phyloP scores from a whole-genome alignment of 169 alveolate genomes.

The Cryptosporidium canis region DNA sequence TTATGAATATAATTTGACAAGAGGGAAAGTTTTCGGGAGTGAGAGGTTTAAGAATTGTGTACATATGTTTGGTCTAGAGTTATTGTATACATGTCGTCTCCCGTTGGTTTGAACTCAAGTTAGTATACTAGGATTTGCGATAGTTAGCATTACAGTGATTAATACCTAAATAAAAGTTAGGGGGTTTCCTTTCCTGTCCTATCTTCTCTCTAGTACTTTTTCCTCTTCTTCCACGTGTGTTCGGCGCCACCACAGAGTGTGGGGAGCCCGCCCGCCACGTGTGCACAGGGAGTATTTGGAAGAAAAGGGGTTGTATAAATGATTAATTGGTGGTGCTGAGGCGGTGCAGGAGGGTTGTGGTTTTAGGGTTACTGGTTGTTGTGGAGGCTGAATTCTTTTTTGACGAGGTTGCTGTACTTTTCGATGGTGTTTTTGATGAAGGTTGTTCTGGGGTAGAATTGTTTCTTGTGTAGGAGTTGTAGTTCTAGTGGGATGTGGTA shows the following conservation, averaged over 20 bases:
- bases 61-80: neutral
- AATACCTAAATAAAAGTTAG: neutral
- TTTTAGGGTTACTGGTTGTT: neutral
- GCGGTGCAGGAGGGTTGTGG: too few species aligned
- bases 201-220: neutral
- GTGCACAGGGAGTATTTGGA: neutral
- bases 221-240: neutral
- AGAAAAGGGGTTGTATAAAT: neutral
- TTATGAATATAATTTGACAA: too few species aligned
- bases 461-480: slow-evolving; percentile 27
- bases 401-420: slow-evolving; percentile 19
- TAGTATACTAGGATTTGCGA: neutral
- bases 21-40: too few species aligned
- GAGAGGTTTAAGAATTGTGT: neutral
- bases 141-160: neutral
- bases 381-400: slow-evolving; percentile 11
- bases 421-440: slow-evolving; percentile 13
- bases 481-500: slow-evolving; percentile 43
- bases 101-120: neutral
- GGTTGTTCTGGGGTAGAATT: neutral
- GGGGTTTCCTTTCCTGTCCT: neutral
- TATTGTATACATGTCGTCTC: neutral
- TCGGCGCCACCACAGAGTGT: too few species aligned
- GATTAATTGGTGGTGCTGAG: too few species aligned
- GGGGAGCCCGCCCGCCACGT: too few species aligned